Base-by-base conservation (phyloP, 805 yeast genomes). In the Monosporozyma yasuniensis region DNA sequence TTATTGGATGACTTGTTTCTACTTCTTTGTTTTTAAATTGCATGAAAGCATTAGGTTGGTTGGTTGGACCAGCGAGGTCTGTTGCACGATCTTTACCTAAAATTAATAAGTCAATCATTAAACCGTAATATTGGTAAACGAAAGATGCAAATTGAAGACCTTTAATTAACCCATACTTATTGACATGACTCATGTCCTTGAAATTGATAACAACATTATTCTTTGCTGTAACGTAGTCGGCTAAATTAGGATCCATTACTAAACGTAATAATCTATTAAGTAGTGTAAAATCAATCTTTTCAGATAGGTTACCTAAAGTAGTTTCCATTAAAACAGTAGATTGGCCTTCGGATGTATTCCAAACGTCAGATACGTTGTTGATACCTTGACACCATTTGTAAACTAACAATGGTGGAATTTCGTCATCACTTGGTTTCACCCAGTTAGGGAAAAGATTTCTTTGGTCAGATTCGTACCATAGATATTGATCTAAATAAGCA, bases 321-420 rank as follows among this genome's bases (percentile, higher is more conserved):
- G 96, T 79, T 61, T 90, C 91, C n/a, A 93, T 54, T 81, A 91
- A 74, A 16, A 89, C 97, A 56, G 84, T 81, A 42, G 86, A 75
- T 59, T 87, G 84, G 1, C 95, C 96, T 30, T 79, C 71, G 0
- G 75, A 64, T 1, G 83, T 77, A 47, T 83, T 80, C 99, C 99
- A 93, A 1, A 91, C 84, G 34, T 80, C 71, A 10, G 78, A 69
- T 48, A 89, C 66, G 56, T 88, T 87, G 63, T 88, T 91, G 44
- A 93, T 74, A 12, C 96, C 96, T 60, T 87, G 95, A 59, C 88
- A 81, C 96, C 96, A 93, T 62, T 90, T 91, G 68, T 91, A 89
- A 1, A 86, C 95, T 53, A 91, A 71, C 30, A 90, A 66, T 0
- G 96, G 99, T 0, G 98, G 95, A 21, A 93, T 84, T 66, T 93